Conservation (phyloP, 345 rosid genomes). For the Turritis glabra region DNA sequence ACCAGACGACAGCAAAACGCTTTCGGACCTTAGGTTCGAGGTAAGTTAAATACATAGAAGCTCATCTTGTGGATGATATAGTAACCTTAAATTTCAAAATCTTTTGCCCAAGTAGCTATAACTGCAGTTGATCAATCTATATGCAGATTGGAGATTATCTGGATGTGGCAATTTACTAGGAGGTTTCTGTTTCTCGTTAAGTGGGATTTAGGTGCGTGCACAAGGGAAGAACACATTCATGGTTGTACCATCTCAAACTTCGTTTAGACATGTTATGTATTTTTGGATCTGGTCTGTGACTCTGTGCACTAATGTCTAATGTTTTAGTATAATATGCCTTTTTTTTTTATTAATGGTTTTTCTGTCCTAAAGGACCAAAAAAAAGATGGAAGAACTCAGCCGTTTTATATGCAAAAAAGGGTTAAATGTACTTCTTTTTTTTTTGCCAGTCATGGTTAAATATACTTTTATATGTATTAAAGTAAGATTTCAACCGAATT, state of each 20-base stretch:
- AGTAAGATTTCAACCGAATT: neutral
- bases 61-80: neutral
- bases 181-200: neutral
- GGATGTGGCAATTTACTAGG: conserved; percentile 69
- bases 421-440: too few relatives aligned
- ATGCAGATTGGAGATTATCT: conserved; percentile 89
- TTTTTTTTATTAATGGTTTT: neutral
- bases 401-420: neutral
- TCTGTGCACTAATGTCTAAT: conserved; percentile 2
- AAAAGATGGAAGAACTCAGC: neutral
- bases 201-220: conserved; percentile 4
- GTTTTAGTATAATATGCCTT: neutral
- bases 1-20: conserved; percentile 70
- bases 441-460: too few relatives aligned
- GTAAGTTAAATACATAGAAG: conserved; percentile 36
- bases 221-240: conserved; percentile 15
- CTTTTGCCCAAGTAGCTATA: neutral
- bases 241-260: conserved; percentile 23
- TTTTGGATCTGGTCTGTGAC: conserved; percentile 13
- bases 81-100: neutral
- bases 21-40: conserved; percentile 84
- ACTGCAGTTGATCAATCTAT: conserved; percentile 18
- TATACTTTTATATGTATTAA: too few relatives aligned
- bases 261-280: conserved; percentile 23
- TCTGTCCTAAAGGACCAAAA: neutral